Base-by-base conservation (phyloP, 2,329 filamentous ascomycete species). In the Rutstroemia sp. region DNA sequence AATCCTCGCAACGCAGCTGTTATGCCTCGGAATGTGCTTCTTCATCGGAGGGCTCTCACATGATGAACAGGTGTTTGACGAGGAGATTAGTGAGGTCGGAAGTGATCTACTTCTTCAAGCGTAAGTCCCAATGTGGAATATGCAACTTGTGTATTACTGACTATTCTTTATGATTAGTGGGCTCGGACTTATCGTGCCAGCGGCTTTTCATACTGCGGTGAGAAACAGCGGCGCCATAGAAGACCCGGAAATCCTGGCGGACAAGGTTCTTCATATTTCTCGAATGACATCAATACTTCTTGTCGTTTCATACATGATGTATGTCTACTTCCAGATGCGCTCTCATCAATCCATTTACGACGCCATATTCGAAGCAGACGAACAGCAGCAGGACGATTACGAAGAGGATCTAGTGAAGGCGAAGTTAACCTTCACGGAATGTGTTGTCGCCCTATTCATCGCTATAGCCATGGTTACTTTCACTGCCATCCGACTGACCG, bases 1-100 rank as follows among this genome's bases (percentile, higher is more conserved):
- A 0, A 87, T 95, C 41, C 71, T 95, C 38, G 89, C 90, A 8
- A 95, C 90, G 38, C 80, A 94, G 73, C 72, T 95, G 48, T 77
- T 95, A 1, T 95, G 90, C 63, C 72, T 95, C 25, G 90, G 90
- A 0, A 68, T 86, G 52, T 94, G 89, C 69, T 95, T 95, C 74
- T 82, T 92, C 59, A 79, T 83, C 19, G 88, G 88, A 45, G 90
- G 90, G 7, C 62, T 92, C 37, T 75, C 77, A 52, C 80, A 85
- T 27, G 77, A 87, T 6, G 81, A 87, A 62, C 81, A 90, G 63
- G 77, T 75, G 16, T 94, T 95, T 68, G 86, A 87, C 66, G 81
- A 86, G 58, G 84, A 85, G 3, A 80, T 95, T 54, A 88, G 84
- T 62, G 90, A 95, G 71, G 87, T 87, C 4, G 90, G 89, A 19